Evolutionary conservation across 225 moss, liverwort and hornwort species (phyloP).

Genomic region (Physcomitrellopsis africana): DNA sequence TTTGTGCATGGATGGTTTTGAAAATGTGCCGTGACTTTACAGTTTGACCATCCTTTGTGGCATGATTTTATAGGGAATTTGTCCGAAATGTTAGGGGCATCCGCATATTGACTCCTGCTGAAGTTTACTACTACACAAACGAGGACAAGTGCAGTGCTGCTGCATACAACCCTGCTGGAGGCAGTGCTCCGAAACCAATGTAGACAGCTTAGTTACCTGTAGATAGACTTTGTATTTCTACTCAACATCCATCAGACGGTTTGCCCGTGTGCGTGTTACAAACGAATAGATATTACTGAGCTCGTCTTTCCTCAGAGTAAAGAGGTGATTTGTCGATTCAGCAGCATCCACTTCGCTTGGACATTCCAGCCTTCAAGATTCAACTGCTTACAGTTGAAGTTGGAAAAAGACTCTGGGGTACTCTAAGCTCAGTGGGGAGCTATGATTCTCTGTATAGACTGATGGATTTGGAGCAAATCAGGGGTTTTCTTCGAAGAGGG

Average conservation of each 20-base stretch:
- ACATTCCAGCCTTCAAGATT: conserved; percentile 23
- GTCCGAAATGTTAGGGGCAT: conserved; percentile 80
- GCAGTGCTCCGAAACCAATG: conserved; percentile 54
- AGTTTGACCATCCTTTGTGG: not conserved
- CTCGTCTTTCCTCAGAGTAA: conserved; percentile 22
- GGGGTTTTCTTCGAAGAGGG: conserved; percentile 27
- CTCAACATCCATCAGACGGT: conserved; percentile 35
- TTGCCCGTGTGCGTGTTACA: conserved; percentile 36
- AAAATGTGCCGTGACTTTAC: not conserved
- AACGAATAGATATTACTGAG: conserved; percentile 28
- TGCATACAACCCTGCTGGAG: conserved; percentile 47
- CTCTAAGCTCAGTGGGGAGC: conserved; percentile 20
- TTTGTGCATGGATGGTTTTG: not conserved
- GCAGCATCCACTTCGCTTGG: conserved; percentile 16
- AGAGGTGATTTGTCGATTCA: conserved; percentile 1
- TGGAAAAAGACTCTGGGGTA: not conserved
- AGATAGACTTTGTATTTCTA: conserved; percentile 48
- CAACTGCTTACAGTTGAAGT: not conserved
- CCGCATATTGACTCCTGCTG: conserved; percentile 83
- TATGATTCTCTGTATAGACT: conserved; percentile 27
- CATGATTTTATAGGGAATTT: conserved; percentile 62
- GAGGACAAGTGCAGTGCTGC: conserved; percentile 60
- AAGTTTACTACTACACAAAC: conserved; percentile 76
- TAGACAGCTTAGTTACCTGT: conserved; percentile 40
- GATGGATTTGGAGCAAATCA: conserved; percentile 20